Base-by-base conservation (phyloP, 2,329 filamentous ascomycete species). In the Epichloe coenophiala region DNA sequence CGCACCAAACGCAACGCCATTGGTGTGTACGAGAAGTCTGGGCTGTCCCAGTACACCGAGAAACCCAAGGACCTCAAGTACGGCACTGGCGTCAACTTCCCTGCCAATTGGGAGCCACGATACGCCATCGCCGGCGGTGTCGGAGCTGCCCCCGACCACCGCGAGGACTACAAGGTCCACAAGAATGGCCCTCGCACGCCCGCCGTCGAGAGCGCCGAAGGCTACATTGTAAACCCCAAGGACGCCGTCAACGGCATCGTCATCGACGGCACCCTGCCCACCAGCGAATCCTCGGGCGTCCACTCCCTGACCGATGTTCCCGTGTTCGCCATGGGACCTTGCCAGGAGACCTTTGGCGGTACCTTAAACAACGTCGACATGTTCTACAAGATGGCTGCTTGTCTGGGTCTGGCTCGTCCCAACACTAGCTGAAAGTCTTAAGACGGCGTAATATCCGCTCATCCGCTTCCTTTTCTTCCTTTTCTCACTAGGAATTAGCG, bases 81-180 rank as follows among this genome's bases (percentile, higher is more conserved):
- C 72, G 76, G 76, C 58, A 85, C 86, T 21, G 83, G 84, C 48
- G 74, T 79, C 58, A 78, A 86, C 70, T 94, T 93, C 74, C 88
- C 88, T 19, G 73, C 78, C 55, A 88, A 88, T 71, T 93, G 88
- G 87, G 84, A 88, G 63, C 88, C 88, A 13, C 78, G 88, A 35
- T 93, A 91, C 68, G 84, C 85, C 52, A 79, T 94, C 47, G 86
- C 85, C 51, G 76, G 81, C 40, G 88, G 88, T 48, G 66, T 88
- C 36, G 78, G 74, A 46, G 85, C 85, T 35, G 76, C 77, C 61
- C 88, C 88, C 0, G 88, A 94, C 64, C 80, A 75, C 59, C 76
- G 85, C 21, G 88, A 94, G 72, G 77, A 86, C 68, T 94, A 83
- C 73, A 75, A 75, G 56, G 80, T 91, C 13, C 81, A 81, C 69